These are phyloP conservation scores for Cladosporium austrohemisphaericum DNA, from an alignment of 2,329 filamentous ascomycete genomes.

Conservation along the genomic window DNA sequence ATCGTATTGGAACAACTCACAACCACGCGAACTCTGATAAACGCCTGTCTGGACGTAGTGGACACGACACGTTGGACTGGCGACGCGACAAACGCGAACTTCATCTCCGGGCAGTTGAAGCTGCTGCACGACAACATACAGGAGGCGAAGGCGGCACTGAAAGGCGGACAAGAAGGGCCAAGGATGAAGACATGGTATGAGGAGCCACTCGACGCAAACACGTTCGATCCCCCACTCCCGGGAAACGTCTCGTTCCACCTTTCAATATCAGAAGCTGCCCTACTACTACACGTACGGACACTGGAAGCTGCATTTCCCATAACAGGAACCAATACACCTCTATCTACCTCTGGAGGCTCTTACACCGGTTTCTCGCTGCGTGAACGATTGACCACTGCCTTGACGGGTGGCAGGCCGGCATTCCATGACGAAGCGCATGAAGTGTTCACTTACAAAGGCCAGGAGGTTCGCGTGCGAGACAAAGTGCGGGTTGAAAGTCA, in stretches of 20 bases:
- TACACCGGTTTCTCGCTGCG: conserved; percentile 56
- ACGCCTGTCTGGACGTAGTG: conserved; percentile 77
- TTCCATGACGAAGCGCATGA: conserved; percentile 66
- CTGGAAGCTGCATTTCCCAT: conserved; percentile 51
- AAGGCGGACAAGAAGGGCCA: conserved; percentile 50
- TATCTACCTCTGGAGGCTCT: conserved; percentile 30
- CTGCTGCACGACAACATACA: conserved; percentile 58
- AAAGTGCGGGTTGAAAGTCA: conserved; percentile 86
- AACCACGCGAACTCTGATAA: conserved; percentile 71
- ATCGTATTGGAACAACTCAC: conserved; percentile 67
- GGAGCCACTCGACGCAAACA: conserved; percentile 46
- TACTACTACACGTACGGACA: conserved; percentile 62
- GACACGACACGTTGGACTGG: conserved; percentile 71
- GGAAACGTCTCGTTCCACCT: conserved; percentile 70
- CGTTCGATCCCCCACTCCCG: conserved; percentile 61
- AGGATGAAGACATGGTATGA: conserved; percentile 52
- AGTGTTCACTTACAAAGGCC: conserved; percentile 65
- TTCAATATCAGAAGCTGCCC: conserved; percentile 52
- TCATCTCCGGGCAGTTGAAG: conserved; percentile 56
- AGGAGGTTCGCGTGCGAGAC: conserved; percentile 80
- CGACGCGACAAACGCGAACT: conserved; percentile 56
- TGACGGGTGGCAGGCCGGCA: conserved; percentile 40
- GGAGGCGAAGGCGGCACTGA: conserved; percentile 58
- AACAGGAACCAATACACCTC: conserved; percentile 33
- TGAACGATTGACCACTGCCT: conserved; percentile 49